These are phyloP conservation scores for Trichosporon faecale DNA, from an alignment of 1,284 basidiomycete species.

Conservation along the genomic window DNA sequence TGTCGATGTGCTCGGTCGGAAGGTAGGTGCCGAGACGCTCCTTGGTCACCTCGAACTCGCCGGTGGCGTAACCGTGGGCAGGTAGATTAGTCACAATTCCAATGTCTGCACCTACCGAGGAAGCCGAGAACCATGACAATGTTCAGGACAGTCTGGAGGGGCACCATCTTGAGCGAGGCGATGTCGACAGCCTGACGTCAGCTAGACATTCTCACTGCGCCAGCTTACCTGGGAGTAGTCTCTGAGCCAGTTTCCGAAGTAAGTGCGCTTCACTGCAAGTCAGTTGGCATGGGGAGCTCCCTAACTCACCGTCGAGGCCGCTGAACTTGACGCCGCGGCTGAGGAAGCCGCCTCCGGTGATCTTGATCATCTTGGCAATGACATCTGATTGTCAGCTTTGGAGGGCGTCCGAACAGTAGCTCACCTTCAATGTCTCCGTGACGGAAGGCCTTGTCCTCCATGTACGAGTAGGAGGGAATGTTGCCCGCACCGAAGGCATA, in stretches of 20 bases:
- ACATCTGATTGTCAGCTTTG: constrained; percentile 23
- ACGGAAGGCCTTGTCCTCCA: constrained; percentile 66
- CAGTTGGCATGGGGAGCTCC: neutral
- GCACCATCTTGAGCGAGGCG: constrained; percentile 67
- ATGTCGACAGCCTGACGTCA: constrained; percentile 72
- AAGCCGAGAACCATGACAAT: constrained; percentile 86
- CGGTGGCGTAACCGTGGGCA: constrained; percentile 34
- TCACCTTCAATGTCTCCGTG: constrained; percentile 73
- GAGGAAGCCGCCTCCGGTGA: constrained; percentile 62
- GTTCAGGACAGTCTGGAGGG: constrained; percentile 76
- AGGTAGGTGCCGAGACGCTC: constrained; percentile 85
- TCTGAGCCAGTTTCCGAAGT: constrained; percentile 59
- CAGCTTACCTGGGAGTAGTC: constrained; percentile 62
- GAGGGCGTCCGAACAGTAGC: neutral
- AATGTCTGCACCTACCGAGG: constrained; percentile 14
- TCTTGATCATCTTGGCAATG: constrained; percentile 59
- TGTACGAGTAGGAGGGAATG: constrained; percentile 51
- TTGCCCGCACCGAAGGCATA: constrained; percentile 51
- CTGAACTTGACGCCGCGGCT: constrained; percentile 67
- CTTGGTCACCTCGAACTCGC: constrained; percentile 84
- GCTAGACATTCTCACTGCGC: no score
- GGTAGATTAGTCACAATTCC: neutral
- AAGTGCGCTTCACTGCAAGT: constrained; percentile 53
- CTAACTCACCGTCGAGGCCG: constrained; percentile 39
- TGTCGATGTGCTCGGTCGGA: constrained; percentile 84